A percentile compares a stretch with the other conserved stretches of the same genome.
Conservation (phyloP, 768 basidiomycete species). For the Termitomyces sp. region DNA sequence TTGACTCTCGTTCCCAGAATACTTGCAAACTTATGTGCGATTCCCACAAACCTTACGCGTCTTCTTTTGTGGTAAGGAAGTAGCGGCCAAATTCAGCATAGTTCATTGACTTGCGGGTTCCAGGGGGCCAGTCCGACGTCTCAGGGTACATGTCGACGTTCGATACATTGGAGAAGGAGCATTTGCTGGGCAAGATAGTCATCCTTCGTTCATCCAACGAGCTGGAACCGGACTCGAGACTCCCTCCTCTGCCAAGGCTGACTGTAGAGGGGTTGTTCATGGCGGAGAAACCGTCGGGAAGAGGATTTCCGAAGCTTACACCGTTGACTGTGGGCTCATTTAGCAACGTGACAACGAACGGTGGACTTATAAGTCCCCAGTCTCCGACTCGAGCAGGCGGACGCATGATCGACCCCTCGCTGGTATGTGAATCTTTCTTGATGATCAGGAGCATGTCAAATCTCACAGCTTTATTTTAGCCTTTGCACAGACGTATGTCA, state of each 20-base stretch:
- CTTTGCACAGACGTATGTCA: conserved; percentile 72
- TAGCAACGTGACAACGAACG: conserved; percentile 46
- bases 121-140: conserved; percentile 52
- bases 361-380: conserved; percentile 67
- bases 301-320: conserved; percentile 39
- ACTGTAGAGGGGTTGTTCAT: conserved; percentile 52
- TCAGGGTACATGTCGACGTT: conserved; percentile 58
- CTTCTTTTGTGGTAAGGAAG: conserved; percentile 63
- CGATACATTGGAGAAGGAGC: conserved; percentile 54
- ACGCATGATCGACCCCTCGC: conserved; percentile 57
- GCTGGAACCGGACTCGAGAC: conserved; percentile 40
- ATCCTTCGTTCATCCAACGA: conserved; percentile 52
- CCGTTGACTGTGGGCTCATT: conserved; percentile 46
- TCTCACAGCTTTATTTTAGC: conserved; percentile 38
- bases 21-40: conserved; percentile 65
- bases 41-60: conserved; percentile 75
- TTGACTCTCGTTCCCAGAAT: conserved; percentile 42
- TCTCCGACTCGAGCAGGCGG: conserved; percentile 50
- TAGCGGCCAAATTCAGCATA: not conserved
- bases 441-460: conserved; percentile 3
- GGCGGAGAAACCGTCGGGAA: conserved; percentile 33
- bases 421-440: conserved; percentile 41
- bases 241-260: conserved; percentile 52
- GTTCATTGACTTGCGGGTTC: conserved; percentile 5
- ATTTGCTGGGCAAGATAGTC: conserved; percentile 65